Conservation (phyloP, 208 protist species). For the Trypanosoma theileri region DNA sequence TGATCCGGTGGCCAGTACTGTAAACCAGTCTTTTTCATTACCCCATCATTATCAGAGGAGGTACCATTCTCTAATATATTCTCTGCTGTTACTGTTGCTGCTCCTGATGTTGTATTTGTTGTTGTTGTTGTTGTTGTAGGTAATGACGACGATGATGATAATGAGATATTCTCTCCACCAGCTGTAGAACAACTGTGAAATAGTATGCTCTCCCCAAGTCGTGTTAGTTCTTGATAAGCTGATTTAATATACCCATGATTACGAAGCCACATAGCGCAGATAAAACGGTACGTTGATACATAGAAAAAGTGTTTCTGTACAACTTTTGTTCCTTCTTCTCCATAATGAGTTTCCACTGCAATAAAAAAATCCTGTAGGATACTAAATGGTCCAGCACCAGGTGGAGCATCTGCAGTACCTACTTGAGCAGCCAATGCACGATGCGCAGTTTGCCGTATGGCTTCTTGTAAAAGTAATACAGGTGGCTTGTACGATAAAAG, state of each 20-base stretch:
- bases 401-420: slow-evolving; percentile 26
- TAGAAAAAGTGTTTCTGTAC: slow-evolving; percentile 58
- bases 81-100: background rate
- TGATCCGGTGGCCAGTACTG: slow-evolving; percentile 73
- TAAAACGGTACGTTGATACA: slow-evolving; percentile 41
- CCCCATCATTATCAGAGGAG: background rate
- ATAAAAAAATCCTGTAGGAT: slow-evolving; percentile 37
- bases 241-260: slow-evolving; percentile 51
- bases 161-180: background rate
- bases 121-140: too few species aligned
- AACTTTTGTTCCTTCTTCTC: slow-evolving; percentile 18
- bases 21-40: background rate
- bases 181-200: slow-evolving; percentile 16
- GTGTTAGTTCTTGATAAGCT: slow-evolving; percentile 60
- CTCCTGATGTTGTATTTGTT: too few species aligned
- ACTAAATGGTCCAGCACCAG: slow-evolving; percentile 24
- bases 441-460: slow-evolving; percentile 58
- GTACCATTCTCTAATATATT: background rate
- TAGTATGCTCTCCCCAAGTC: slow-evolving; percentile 32
- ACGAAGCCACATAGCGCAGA: slow-evolving; percentile 42
- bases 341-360: slow-evolving; percentile 45
- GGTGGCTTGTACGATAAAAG: slow-evolving; percentile 12
- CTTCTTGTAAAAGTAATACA: slow-evolving; percentile 33
- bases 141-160: too few species aligned
- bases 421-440: slow-evolving; percentile 48